Conservation (phyloP, 2,329 filamentous ascomycete species). For the Neonectria coccinea region DNA sequence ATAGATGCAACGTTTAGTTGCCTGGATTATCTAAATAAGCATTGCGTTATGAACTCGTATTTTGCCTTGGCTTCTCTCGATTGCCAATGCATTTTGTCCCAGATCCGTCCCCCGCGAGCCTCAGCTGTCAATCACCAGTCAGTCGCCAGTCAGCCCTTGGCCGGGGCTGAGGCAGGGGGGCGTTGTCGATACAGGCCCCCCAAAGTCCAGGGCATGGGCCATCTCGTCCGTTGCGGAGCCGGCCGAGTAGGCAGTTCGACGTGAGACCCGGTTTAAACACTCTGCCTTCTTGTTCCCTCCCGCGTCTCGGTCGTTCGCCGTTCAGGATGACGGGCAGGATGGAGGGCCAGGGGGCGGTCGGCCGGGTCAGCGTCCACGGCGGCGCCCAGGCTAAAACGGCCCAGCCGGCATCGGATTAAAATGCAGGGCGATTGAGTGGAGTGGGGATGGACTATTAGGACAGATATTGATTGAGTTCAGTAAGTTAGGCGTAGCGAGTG, state of each 20-base stretch:
- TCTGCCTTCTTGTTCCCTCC: slow-evolving; percentile 2
- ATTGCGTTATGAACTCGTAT: background rate
- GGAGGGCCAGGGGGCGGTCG: background rate
- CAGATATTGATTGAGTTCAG: slow-evolving; percentile 10
- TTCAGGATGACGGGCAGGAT: slow-evolving; percentile 25
- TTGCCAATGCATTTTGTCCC: background rate
- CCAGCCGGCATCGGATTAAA: slow-evolving; percentile 36
- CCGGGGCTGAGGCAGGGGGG: slow-evolving; percentile 18
- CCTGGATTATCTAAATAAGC: slow-evolving; percentile 7
- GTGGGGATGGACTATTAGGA: slow-evolving; percentile 4
- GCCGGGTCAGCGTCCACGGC: slow-evolving; percentile 21
- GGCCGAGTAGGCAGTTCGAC: slow-evolving; percentile 34
- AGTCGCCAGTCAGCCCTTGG: slow-evolving; percentile 9
- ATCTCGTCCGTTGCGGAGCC: slow-evolving; percentile 31
- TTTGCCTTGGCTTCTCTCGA: background rate
- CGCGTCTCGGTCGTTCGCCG: slow-evolving; percentile 10
- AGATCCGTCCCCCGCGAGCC: background rate
- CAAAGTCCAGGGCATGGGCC: background rate
- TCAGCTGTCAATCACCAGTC: slow-evolving; percentile 8
- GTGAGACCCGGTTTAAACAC: slow-evolving; percentile 14
- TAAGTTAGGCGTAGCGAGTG: slow-evolving; percentile 28
- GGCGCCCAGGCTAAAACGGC: slow-evolving; percentile 37
- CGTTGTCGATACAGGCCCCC: slow-evolving; percentile 2
- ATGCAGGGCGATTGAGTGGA: slow-evolving; percentile 19
- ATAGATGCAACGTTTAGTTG: slow-evolving; percentile 1